Evolutionary conservation across 176 grass and related monocot species (phyloP).

Genomic region (Aegilops bicornis): DNA sequence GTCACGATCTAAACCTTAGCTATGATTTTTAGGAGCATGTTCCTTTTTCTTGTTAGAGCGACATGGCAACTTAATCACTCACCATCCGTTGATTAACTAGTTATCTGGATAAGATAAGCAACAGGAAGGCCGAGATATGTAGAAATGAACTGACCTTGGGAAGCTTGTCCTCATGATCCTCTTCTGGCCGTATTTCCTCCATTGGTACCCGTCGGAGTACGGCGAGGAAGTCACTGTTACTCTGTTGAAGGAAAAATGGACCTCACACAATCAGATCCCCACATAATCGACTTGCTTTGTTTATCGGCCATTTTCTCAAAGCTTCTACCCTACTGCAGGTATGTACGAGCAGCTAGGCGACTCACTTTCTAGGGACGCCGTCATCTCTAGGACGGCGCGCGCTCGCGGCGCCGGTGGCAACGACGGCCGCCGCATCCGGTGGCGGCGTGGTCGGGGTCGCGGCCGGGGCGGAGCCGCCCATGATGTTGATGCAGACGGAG

Average conservation of each 20-base stretch:
- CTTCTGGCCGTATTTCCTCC: conserved; percentile 82
- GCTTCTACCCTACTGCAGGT: neutral
- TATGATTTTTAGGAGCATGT: neutral
- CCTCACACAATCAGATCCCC: neutral
- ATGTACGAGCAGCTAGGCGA: neutral
- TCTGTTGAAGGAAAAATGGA: conserved; percentile 24
- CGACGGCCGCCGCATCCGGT: neutral
- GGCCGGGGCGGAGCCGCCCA: conserved; percentile 1
- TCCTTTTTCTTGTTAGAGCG: neutral
- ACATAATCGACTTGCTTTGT: neutral
- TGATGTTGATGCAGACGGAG: conserved; percentile 39
- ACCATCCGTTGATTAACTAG: too few species aligned
- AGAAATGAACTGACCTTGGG: conserved; percentile 44
- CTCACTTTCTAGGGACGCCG: conserved; percentile 36
- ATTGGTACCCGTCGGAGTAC: conserved; percentile 48
- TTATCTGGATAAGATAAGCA: neutral
- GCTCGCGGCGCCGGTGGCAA: neutral
- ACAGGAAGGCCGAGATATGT: neutral
- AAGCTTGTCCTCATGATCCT: conserved; percentile 37
- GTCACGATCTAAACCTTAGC: conserved; percentile 10
- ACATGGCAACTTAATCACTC: neutral
- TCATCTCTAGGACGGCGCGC: neutral
- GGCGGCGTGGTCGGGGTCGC: neutral
- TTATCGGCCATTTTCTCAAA: neutral
- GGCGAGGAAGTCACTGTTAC: conserved; percentile 26